phyloP scores from a whole-genome alignment of 2,329 filamentous ascomycete genomes.

The Diaporthe australafricana region DNA sequence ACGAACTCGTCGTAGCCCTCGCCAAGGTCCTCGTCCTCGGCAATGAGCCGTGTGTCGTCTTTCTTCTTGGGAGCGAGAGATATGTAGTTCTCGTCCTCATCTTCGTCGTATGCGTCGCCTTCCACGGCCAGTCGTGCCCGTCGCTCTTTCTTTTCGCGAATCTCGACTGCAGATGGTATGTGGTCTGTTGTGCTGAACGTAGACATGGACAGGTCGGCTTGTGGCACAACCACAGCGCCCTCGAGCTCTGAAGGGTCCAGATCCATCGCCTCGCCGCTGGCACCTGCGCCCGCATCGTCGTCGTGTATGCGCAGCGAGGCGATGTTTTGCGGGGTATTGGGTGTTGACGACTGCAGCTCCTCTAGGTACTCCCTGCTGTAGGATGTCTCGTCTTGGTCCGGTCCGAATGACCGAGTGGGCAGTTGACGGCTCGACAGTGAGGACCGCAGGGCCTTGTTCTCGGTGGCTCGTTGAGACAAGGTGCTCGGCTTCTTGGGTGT shows the following conservation, averaged over 20 bases:
- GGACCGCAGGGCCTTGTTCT: constrained; percentile 55
- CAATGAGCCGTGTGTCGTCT: constrained; percentile 78
- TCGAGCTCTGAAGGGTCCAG: constrained; percentile 71
- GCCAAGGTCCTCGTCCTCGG: constrained; percentile 90
- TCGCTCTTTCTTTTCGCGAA: constrained; percentile 90
- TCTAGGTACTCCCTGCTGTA: constrained; percentile 91
- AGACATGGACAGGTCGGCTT: constrained; percentile 52
- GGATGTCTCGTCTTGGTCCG: constrained; percentile 76
- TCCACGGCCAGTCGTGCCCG: constrained; percentile 81
- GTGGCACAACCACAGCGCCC: constrained; percentile 72
- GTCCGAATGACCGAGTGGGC: constrained; percentile 66
- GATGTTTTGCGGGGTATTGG: constrained; percentile 79
- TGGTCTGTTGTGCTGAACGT: constrained; percentile 43
- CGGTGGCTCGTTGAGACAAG: constrained; percentile 47
- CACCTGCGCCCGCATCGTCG: constrained; percentile 44
- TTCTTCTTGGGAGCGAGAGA: constrained; percentile 59
- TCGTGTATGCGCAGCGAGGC: constrained; percentile 55
- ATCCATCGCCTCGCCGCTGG: constrained; percentile 60
- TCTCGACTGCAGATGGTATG: constrained; percentile 87
- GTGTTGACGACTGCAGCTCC: constrained; percentile 87
- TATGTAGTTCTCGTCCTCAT: constrained; percentile 56
- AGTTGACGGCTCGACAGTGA: constrained; percentile 59
- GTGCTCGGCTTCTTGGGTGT: constrained; percentile 65
- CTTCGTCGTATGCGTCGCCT: constrained; percentile 71
- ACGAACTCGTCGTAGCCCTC: constrained; percentile 95